Conservation (phyloP, 2,329 filamentous ascomycete species). For the Calonectria pauciramosa region DNA sequence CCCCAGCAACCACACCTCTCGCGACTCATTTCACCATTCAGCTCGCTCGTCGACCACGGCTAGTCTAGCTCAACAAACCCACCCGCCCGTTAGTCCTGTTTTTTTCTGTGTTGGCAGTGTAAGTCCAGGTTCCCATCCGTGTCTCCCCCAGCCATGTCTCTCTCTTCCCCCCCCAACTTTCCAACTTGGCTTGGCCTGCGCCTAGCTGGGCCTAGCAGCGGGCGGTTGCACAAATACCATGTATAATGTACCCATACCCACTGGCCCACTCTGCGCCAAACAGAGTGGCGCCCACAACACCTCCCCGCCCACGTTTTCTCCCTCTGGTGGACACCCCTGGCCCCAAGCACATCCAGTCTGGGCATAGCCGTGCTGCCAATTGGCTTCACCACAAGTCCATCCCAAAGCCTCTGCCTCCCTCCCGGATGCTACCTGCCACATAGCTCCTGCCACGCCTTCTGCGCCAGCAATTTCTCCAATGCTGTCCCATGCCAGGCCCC, state of each 20-base stretch:
- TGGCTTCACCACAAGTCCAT: conserved; percentile 3
- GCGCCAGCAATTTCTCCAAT: background rate
- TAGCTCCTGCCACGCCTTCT: background rate
- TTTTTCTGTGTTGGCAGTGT: background rate
- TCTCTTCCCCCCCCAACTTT: conserved; percentile 15
- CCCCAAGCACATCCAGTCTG: conserved; percentile 1
- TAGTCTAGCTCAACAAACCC: conserved; percentile 2
- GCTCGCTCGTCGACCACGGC: background rate
- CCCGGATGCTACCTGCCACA: conserved; percentile 11
- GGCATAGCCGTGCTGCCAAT: background rate
- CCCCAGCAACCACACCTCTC: background rate
- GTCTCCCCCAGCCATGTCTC: background rate
- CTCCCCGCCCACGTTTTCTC: background rate
- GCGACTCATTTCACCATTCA: background rate
- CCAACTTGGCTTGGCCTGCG: background rate
- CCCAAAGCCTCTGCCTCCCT: conserved; percentile 5
- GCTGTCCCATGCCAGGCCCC: background rate
- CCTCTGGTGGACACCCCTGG: background rate
- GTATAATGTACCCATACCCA: background rate
- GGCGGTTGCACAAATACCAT: conserved; percentile 1
- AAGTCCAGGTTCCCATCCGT: background rate
- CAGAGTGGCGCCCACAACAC: conserved; percentile 1
- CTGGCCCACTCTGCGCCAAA: background rate
- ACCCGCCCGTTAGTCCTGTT: conserved; percentile 1
- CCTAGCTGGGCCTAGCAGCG: background rate